phyloP scores from a whole-genome alignment of 257 asterid species.

The Solanum rostratum region DNA sequence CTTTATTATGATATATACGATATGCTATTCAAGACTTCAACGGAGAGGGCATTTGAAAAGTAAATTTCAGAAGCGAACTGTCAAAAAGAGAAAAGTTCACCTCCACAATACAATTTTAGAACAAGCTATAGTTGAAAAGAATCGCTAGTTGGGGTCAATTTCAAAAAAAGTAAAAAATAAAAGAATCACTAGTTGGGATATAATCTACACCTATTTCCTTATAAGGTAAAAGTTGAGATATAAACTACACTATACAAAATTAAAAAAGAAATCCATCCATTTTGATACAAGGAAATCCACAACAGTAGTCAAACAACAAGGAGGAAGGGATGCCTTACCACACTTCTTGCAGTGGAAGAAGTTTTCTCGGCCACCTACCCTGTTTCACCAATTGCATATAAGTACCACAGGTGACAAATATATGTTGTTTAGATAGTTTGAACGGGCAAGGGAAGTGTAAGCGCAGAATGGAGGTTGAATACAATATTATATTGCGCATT shows the following conservation, averaged over 20 bases:
- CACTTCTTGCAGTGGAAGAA: constrained; percentile 87
- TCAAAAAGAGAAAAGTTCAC: neutral
- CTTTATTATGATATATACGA: neutral
- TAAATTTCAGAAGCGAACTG: neutral
- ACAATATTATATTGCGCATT: constrained; percentile 3
- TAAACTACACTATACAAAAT: neutral
- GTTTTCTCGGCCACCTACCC: constrained; percentile 87
- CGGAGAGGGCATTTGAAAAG: neutral
- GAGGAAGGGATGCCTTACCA: constrained; percentile 33
- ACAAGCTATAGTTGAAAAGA: neutral
- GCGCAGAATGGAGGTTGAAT: neutral
- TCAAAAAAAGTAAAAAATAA: neutral
- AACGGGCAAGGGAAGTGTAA: neutral
- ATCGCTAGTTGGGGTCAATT: neutral
- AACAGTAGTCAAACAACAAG: neutral
- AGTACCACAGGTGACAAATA: neutral
- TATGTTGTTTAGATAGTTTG: neutral
- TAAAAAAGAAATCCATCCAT: neutral
- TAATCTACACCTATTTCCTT: neutral
- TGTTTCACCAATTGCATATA: constrained; percentile 22
- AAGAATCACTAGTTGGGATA: neutral
- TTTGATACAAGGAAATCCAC: neutral
- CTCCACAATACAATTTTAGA: neutral
- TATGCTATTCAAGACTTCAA: neutral
- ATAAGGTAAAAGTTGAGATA: neutral